phyloP scores from a whole-genome alignment of 345 rosid species.

The Populus davidiana region DNA sequence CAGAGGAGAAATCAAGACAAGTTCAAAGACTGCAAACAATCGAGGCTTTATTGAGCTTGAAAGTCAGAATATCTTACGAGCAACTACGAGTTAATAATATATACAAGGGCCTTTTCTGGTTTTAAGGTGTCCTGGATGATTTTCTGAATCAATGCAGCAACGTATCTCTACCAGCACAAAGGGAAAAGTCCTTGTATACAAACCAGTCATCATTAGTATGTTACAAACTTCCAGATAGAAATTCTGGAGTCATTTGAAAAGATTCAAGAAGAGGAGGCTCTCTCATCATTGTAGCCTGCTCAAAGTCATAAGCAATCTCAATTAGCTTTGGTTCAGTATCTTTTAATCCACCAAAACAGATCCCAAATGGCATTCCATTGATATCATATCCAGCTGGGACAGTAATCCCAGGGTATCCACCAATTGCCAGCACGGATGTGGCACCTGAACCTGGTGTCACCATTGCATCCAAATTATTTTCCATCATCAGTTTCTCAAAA shows the following conservation, averaged over 20 bases:
- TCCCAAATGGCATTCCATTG: constrained; percentile 55
- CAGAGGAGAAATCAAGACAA: no score
- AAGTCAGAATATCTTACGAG: no score
- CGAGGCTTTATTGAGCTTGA: no score
- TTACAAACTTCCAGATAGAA: neutral
- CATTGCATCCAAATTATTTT: constrained; percentile 52
- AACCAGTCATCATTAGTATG: no score
- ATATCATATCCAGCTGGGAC: constrained; percentile 65
- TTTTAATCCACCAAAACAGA: constrained; percentile 59
- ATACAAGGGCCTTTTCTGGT: no score
- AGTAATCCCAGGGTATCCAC: constrained; percentile 64
- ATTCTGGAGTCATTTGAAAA: neutral
- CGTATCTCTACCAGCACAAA: no score
- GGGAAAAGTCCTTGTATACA: no score
- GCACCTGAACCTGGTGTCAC: constrained; percentile 25
- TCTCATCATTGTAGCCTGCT: constrained; percentile 59
- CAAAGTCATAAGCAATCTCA: constrained; percentile 68
- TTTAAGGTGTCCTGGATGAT: no score
- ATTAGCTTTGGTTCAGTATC: constrained; percentile 64
- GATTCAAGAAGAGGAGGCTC: constrained; percentile 48
- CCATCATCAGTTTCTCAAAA: constrained; percentile 51
- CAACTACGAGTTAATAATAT: no score
- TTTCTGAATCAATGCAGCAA: no score
- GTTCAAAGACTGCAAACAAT: no score
- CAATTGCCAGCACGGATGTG: constrained; percentile 46